A percentile compares a stretch with the other conserved stretches of the same genome.
These are phyloP conservation scores for Tuber indicum DNA, from an alignment of 495 filamentous ascomycete species.

Conservation along the genomic window DNA sequence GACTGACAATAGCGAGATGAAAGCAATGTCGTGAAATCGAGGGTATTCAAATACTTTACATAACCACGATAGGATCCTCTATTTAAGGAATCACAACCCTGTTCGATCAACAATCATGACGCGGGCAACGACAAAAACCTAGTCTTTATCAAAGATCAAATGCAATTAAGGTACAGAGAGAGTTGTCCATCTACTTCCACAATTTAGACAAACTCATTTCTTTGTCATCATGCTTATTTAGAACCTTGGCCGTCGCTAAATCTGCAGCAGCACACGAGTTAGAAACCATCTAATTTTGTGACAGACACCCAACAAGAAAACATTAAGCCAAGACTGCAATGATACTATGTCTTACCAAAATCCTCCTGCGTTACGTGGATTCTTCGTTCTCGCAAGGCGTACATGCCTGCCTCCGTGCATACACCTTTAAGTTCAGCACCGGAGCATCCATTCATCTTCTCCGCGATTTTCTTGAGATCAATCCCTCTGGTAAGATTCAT, in stretches of 20 bases:
- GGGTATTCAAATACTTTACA: neutral
- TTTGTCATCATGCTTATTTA: slow-evolving; percentile 99
- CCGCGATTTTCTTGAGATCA: slow-evolving; percentile 95
- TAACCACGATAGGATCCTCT: neutral
- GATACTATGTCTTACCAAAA: slow-evolving; percentile 53
- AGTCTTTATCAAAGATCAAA: neutral
- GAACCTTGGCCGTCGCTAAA: slow-evolving; percentile 94
- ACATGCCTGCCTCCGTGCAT: slow-evolving; percentile 99
- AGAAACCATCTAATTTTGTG: neutral
- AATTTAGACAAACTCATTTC: slow-evolving; percentile 82
- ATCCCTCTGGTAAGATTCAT: slow-evolving; percentile 99
- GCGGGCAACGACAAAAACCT: neutral
- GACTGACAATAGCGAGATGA: neutral
- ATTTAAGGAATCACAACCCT: neutral
- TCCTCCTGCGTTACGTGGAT: slow-evolving; percentile 99
- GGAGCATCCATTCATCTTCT: slow-evolving; percentile 99
- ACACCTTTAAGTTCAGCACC: slow-evolving; percentile 91
- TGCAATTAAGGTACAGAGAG: neutral
- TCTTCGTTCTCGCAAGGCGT: slow-evolving; percentile 83
- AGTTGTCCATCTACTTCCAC: slow-evolving; percentile 65
- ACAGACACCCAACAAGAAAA: neutral
- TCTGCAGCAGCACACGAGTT: slow-evolving; percentile 43
- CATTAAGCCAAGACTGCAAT: neutral
- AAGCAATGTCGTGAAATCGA: neutral
- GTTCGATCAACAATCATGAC: neutral